Evolutionary conservation across 2,329 filamentous ascomycete species (phyloP), one percentile per base, ranked within the genome.

Genomic region (Sclerotiophoma versabilis): DNA sequence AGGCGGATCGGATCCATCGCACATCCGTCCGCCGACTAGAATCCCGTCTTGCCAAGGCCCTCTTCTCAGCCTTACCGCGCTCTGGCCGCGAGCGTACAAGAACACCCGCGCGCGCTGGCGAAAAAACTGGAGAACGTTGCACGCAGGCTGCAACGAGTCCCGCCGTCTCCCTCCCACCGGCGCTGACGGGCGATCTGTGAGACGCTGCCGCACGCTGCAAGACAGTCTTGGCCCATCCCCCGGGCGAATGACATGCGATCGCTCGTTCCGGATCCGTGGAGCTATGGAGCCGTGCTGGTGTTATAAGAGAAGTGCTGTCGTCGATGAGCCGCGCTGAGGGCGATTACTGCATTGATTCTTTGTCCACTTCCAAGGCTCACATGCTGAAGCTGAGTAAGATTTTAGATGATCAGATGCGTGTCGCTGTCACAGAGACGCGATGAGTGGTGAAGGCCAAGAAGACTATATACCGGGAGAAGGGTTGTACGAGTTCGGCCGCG

Each of bases 351-450:
- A 22, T 45, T 33, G 3, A 1, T 12, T 12, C 15, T 14, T 4
- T 19, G 2, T 23, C 10, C 20, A 27, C 22, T 34, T 26, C n/a
- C 34, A 34, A 15, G 20, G 10, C 25, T 33, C 30, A 27, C 38
- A 29, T 43, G 15, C 20, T 41, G 26, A 12, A 27, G 33, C 45
- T 33, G 45, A 48, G 34, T 39, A 25, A 48, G 45, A 48, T 48
- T 47, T 30, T 25, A 25, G 43, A 22, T 22, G 17, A 10, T n/a
- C n/a, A n/a, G n/a, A n/a, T n/a, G n/a, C n/a, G n/a, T 38, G 25
- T 20, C 30, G 44, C 22, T 15, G 25, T 37, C 26, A 30, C 30
- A 29, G n/a, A 19, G 30, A 15, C 22, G 23, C 37, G 37, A 25
- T 25, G 36, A 3, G 37, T 39, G 37, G 6, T 15, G 32, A 8